Conservation (phyloP, 169 alveolate species). For the Eimeria necatrix region DNA sequence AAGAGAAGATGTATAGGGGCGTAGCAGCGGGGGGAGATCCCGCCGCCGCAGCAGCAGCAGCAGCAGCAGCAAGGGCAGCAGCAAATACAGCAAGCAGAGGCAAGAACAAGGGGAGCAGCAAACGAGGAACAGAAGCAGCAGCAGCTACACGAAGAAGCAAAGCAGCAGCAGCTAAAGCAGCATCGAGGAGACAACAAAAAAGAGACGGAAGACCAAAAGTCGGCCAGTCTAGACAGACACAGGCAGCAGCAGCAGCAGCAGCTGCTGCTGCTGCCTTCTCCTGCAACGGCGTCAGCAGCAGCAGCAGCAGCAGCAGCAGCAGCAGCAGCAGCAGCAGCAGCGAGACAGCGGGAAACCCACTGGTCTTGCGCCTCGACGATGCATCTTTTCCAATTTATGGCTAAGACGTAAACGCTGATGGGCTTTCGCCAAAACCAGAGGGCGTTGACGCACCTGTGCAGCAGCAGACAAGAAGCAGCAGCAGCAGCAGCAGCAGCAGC, state of each 20-base stretch:
- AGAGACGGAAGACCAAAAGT: neutral
- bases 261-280: neutral
- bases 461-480: neutral
- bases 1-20: too few relatives aligned
- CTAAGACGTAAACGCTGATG: conserved; percentile 65
- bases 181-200: neutral
- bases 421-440: conserved; percentile 77
- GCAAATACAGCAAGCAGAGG: neutral
- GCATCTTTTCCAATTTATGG: conserved; percentile 71
- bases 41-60: too few relatives aligned
- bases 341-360: conserved; percentile 12
- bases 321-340: neutral
- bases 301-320: neutral
- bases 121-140: neutral
- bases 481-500: conserved; percentile 6
- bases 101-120: neutral
- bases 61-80: too few relatives aligned
- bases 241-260: neutral
- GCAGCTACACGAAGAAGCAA: neutral
- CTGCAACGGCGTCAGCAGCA: neutral
- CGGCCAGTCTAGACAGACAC: neutral
- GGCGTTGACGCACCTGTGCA: conserved; percentile 45
- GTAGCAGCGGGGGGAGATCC: too few relatives aligned
- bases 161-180: neutral
- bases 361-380: conserved; percentile 75